Conservation (phyloP, 768 basidiomycete species). For the Leccinum fibrillosum region DNA sequence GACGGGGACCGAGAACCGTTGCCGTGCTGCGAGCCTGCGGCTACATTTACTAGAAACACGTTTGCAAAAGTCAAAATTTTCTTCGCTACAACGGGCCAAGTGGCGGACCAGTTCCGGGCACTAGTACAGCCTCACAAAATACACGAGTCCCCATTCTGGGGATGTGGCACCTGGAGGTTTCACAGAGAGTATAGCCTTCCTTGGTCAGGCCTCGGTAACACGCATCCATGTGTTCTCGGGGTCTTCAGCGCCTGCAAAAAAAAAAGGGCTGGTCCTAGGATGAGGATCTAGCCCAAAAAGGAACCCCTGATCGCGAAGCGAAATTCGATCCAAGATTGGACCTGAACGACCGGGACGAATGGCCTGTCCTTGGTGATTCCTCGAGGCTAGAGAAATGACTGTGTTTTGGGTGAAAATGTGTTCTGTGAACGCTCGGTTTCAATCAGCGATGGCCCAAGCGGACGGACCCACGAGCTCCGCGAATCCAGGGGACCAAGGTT, state of each 20-base stretch:
- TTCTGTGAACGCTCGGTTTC: slow-evolving; percentile 32
- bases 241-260: slow-evolving; percentile 25
- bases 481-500: slow-evolving; percentile 29
- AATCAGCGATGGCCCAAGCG: slow-evolving; percentile 25
- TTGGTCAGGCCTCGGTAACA: slow-evolving; percentile 26
- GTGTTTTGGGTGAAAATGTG: slow-evolving; percentile 23
- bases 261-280: slow-evolving; percentile 12
- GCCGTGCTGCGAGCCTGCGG: slow-evolving; percentile 4
- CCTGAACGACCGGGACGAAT: slow-evolving; percentile 19
- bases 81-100: slow-evolving; percentile 8
- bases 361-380: slow-evolving; percentile 42
- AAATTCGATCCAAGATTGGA: slow-evolving; percentile 31
- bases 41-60: slow-evolving; percentile 6
- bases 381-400: slow-evolving; percentile 12
- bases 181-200: slow-evolving; percentile 31
- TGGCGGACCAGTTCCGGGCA: slow-evolving; percentile 10
- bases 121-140: slow-evolving; percentile 20
- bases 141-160: slow-evolving; percentile 18
- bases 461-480: slow-evolving; percentile 32
- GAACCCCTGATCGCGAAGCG: slow-evolving; percentile 45
- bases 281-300: slow-evolving; percentile 45
- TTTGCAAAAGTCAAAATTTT: slow-evolving; percentile 15
- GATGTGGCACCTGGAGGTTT: slow-evolving; percentile 13
- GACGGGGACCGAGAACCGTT: slow-evolving; percentile 10
- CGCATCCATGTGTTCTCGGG: slow-evolving; percentile 25